Conservation (phyloP, 192 early-diverging fungal species). For the Coemansia sp. region DNA sequence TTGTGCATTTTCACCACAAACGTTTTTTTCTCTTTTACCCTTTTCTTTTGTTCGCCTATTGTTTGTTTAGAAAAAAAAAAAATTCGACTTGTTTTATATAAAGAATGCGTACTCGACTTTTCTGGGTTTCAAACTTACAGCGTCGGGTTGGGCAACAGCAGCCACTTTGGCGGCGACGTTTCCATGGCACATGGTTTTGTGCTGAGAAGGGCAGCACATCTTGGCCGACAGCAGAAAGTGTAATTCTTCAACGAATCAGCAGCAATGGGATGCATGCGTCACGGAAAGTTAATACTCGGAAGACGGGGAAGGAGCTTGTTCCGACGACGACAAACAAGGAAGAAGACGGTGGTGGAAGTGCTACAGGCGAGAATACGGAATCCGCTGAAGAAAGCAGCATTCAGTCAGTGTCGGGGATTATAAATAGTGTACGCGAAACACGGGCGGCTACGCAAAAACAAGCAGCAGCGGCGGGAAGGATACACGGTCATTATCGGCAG, state of each 20-base stretch:
- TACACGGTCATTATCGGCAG: too few species aligned
- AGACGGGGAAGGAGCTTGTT: constrained; percentile 8
- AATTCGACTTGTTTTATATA: too few species aligned
- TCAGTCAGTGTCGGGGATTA: constrained; percentile 37
- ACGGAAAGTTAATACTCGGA: background rate
- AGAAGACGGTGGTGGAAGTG: background rate
- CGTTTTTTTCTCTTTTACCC: too few species aligned
- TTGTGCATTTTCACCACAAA: too few species aligned
- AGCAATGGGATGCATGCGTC: constrained; percentile 23
- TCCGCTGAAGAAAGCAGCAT: background rate
- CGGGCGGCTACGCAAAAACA: constrained; percentile 20
- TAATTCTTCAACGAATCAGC: constrained; percentile 52
- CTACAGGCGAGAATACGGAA: background rate
- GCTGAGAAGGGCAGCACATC: constrained; percentile 4
- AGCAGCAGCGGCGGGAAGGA: background rate
- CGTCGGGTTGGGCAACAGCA: background rate
- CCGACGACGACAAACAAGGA: background rate
- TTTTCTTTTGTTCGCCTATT: too few species aligned
- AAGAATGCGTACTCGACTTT: too few species aligned
- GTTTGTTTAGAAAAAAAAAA: too few species aligned
- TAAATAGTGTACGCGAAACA: constrained; percentile 36
- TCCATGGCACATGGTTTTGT: background rate
- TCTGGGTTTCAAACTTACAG: background rate
- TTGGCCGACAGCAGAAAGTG: constrained; percentile 52
- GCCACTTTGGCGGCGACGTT: background rate